Evolutionary conservation across 345 rosid genomes (phyloP), one percentile per base, ranked within the genome.

Genomic region (Lumnitzera racemosa): DNA sequence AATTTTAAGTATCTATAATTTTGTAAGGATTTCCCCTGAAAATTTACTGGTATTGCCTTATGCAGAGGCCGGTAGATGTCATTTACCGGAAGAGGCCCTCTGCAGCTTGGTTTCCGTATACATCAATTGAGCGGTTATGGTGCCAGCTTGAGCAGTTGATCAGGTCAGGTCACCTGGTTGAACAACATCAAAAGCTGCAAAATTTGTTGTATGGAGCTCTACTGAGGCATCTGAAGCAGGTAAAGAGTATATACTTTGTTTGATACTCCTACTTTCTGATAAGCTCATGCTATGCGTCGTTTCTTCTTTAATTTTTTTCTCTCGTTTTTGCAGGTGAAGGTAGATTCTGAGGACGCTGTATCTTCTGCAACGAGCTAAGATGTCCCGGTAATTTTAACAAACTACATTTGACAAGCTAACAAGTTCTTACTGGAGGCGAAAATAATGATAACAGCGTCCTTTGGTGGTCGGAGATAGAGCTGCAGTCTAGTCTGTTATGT

Each of bases 61-160:
- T 74, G 68, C 90, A 94, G 97, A 88, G 86, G 71, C 89, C 97
- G 13, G 74, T 81, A 17, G 80, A 84, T 61, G 71, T 92, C 59
- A 58, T 84, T 58, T 79, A 83, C 54, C 78, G 95, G 68, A 90
- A 94, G 72, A 81, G 74, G 62, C 87, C 88, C 15, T 80, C 77
- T 53, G 81, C 90, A 14, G 80, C 70, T 46, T 88, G 97, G 96
- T 90, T 94, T 66, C 96, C 97, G 12, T 94, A 90, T 67, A 76
- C 88, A 56, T 65, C 83, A 24, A 67, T 88, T 46, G 95, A 94
- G 65, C 73, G 78, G 11, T 70, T 94, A 1, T 94, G 97, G 96
- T 81, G 81, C 80, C 86, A 79, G 53, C 83, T 94, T 6, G 97
- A 84, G 75, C 78, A 66, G 62, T 62, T 71, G 56, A 79, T 79